Base-by-base conservation (phyloP, 495 filamentous ascomycete genomes). In the Penicillium robsamsonii region DNA sequence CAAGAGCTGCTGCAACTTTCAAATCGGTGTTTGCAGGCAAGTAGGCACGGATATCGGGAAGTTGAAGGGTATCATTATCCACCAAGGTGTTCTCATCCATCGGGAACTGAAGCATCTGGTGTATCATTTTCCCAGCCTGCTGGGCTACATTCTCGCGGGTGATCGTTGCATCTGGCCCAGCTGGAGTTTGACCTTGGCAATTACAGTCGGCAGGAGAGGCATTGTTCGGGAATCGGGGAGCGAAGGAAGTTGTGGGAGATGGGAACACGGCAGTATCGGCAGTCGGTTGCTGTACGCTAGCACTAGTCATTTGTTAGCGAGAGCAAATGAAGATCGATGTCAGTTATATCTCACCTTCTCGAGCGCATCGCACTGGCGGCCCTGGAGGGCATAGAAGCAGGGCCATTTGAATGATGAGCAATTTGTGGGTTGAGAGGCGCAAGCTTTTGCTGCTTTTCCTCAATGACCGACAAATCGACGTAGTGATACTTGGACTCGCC, bases 401-500 rank as follows among this genome's bases (percentile, higher is more conserved):
- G 45, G 9, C 40, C 58, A 37, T 58, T 63, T n/a, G 59, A 44
- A 29, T 58, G 65, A 6, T 63, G 51, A 29, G 64, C 58, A 22
- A 67, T 54, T 27, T 70, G 70, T 4, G 68, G 56, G 20, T 62
- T 70, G 22, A 70, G 56, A 9, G 68, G 55, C 5, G 56, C 50
- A 13, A 67, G 71, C 60, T 72, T 70, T 27, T 73, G 68, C 46
- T 77, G 76, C 57, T 79, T 79, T 61, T 79, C 76, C 52, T 79
- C 76, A 20, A 79, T 80, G 31, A 96, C 78, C 3, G 83, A 84
- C 66, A 96, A 85, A 67, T 93, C 90, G 43, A 94, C 90, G 66
- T 98, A 98, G 66, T 98, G 95, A 70, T 98, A 98, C 70, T 98
- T 98, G 5, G 95, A 97, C 73, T 97, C 92, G 41, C 95, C 95